Evolutionary conservation across 805 yeast species (phyloP).

Genomic region (Saccharomycopsis amapae): DNA sequence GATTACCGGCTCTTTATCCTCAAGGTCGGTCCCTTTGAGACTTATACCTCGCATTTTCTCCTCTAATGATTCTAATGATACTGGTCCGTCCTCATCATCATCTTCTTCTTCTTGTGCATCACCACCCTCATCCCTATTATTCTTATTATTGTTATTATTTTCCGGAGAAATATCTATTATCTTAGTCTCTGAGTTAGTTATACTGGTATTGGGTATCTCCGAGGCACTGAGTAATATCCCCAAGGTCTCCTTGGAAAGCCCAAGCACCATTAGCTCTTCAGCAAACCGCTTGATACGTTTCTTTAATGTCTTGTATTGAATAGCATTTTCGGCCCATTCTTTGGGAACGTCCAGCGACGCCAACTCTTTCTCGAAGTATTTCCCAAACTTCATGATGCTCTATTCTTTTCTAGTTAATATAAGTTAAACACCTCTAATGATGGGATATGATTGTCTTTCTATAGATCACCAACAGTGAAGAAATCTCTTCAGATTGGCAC

Average conservation of each 20-base stretch:
- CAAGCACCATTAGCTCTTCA: constrained; percentile 50
- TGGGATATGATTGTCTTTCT: no score
- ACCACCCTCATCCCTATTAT: neutral
- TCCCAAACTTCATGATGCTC: constrained; percentile 63
- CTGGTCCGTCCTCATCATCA: neutral
- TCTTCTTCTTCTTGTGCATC: neutral
- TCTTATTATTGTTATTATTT: neutral
- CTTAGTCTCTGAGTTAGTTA: no score
- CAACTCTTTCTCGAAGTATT: constrained; percentile 56
- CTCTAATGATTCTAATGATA: neutral
- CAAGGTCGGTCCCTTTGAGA: no score
- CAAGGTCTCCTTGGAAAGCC: constrained; percentile 42
- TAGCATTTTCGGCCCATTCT: constrained; percentile 62
- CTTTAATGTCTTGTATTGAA: constrained; percentile 64
- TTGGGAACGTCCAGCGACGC: constrained; percentile 54
- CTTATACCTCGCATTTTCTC: no score
- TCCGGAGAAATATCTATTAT: no score
- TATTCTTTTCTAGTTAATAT: no score
- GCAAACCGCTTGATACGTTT: constrained; percentile 62
- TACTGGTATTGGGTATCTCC: no score
- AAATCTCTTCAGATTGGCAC: no score
- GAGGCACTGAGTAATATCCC: constrained; percentile 16
- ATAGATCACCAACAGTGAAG: no score
- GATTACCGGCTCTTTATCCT: no score
- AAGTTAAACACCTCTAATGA: no score